Evolutionary conservation across 2,329 filamentous ascomycete genomes (phyloP).

Genomic region (Apiospora sp.): DNA sequence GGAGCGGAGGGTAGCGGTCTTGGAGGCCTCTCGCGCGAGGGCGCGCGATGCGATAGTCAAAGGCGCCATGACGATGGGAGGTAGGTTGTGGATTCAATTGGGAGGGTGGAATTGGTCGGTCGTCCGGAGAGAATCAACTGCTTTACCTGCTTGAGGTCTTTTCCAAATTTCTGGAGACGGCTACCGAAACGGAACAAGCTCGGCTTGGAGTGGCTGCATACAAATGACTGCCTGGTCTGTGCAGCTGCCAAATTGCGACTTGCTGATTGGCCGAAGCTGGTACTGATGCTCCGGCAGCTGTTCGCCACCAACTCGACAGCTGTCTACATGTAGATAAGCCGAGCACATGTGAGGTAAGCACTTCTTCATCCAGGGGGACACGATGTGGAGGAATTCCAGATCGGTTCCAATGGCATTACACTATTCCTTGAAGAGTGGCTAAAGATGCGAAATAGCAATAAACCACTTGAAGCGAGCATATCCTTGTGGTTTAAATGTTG

Average conservation of each 20-base stretch:
- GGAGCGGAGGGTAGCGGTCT: slow-evolving; percentile 22
- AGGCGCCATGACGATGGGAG: slow-evolving; percentile 65
- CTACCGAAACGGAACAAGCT: slow-evolving; percentile 24
- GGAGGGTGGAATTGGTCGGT: slow-evolving; percentile 17
- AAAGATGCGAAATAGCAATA: neutral
- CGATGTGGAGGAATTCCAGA: too few relatives aligned
- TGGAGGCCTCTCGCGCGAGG: slow-evolving; percentile 67
- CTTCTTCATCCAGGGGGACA: too few relatives aligned
- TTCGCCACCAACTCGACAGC: neutral
- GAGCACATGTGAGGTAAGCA: neutral
- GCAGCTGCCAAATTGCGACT: slow-evolving; percentile 20
- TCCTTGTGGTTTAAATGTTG: neutral
- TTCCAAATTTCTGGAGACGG: slow-evolving; percentile 32
- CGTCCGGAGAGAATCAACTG: slow-evolving; percentile 26
- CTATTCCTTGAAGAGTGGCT: neutral
- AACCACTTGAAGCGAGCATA: too few relatives aligned
- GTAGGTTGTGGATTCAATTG: slow-evolving; percentile 28
- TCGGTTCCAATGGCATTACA: too few relatives aligned
- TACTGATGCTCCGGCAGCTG: neutral
- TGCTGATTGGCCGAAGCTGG: slow-evolving; percentile 17
- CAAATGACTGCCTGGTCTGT: slow-evolving; percentile 14
- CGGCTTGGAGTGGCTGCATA: slow-evolving; percentile 17
- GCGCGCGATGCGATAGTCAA: slow-evolving; percentile 74
- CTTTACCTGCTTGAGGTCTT: slow-evolving; percentile 32
- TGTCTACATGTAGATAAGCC: neutral